These are phyloP conservation scores for Cyberlindnera veronae DNA, from an alignment of 805 yeast genomes.

Conservation along the genomic window DNA sequence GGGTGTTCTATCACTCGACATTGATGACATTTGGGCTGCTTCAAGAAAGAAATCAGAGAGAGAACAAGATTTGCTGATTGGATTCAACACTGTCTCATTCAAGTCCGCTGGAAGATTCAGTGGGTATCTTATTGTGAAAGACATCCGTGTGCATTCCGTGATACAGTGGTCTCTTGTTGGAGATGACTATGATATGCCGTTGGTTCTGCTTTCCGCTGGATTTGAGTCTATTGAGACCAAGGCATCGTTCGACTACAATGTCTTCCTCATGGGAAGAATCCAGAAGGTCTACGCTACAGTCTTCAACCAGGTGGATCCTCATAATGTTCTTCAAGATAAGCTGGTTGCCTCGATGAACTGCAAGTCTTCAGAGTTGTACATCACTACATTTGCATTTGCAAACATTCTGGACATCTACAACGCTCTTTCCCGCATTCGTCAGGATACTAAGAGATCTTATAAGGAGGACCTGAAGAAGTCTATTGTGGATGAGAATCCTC, in stretches of 20 bases:
- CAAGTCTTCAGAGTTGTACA: constrained; percentile 53
- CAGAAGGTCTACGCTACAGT: constrained; percentile 48
- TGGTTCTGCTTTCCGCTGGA: constrained; percentile 59
- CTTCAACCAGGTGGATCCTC: constrained; percentile 60
- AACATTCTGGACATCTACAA: constrained; percentile 75
- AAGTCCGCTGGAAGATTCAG: constrained; percentile 76
- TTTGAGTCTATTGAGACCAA: constrained; percentile 54
- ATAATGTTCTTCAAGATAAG: constrained; percentile 52
- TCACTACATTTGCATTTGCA: constrained; percentile 85
- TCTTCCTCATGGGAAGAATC: constrained; percentile 64
- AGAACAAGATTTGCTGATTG: constrained; percentile 67
- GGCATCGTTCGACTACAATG: constrained; percentile 79
- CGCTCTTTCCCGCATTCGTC: constrained; percentile 65
- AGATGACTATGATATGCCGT: constrained; percentile 51
- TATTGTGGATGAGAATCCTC: constrained; percentile 1
- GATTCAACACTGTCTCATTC: constrained; percentile 49
- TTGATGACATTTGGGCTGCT: constrained; percentile 65
- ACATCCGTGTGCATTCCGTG: constrained; percentile 55
- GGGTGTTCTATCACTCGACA: constrained; percentile 54
- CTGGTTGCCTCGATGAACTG: constrained; percentile 49
- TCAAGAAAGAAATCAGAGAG: constrained; percentile 63
- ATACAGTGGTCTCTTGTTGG: constrained; percentile 64
- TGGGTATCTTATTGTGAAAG: constrained; percentile 53
- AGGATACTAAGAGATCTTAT: constrained; percentile 70
- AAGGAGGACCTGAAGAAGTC: constrained; percentile 71